A percentile compares a stretch with the other conserved stretches of the same genome.
Conservation (phyloP, 129 eudicot species). For the Glebionis coronaria region DNA sequence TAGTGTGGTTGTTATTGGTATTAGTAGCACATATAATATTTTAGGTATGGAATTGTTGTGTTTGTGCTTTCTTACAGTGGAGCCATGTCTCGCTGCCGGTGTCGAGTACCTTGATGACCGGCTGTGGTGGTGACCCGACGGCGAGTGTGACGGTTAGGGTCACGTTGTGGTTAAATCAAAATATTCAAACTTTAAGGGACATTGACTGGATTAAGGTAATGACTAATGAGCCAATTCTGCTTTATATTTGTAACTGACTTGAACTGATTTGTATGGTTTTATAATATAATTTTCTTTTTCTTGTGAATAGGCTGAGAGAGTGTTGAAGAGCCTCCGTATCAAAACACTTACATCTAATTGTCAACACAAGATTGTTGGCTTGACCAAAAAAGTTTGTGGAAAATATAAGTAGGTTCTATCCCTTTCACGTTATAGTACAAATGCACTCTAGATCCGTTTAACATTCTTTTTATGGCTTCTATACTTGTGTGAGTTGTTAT, state of each 20-base stretch:
- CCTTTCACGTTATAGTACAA: not conserved
- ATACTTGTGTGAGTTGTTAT: conserved; percentile 58
- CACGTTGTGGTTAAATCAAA: no score
- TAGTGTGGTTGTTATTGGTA: no score
- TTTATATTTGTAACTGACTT: conserved; percentile 14
- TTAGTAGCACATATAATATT: no score
- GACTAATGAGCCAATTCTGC: not conserved
- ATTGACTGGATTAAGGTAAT: conserved; percentile 80
- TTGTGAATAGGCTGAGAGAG: conserved; percentile 61
- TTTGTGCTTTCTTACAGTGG: no score
- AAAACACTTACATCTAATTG: conserved; percentile 49
- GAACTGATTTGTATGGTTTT: not conserved
- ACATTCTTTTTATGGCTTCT: not conserved
- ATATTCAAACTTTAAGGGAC: conserved; percentile 39
- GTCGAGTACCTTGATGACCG: no score
- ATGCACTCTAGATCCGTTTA: not conserved
- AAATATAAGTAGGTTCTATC: conserved; percentile 51
- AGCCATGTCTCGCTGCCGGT: no score
- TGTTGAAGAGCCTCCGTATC: conserved; percentile 66
- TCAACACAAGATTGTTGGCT: conserved; percentile 69
- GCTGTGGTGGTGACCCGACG: no score
- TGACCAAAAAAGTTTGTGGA: conserved; percentile 64
- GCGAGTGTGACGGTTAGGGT: no score
- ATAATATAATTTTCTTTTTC: not conserved
- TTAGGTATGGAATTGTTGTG: no score